A percentile compares a stretch with the other conserved stretches of the same genome.
These are phyloP conservation scores for Pseudogymnoascus pannorum DNA, from an alignment of 2,329 filamentous ascomycete species.

Conservation along the genomic window DNA sequence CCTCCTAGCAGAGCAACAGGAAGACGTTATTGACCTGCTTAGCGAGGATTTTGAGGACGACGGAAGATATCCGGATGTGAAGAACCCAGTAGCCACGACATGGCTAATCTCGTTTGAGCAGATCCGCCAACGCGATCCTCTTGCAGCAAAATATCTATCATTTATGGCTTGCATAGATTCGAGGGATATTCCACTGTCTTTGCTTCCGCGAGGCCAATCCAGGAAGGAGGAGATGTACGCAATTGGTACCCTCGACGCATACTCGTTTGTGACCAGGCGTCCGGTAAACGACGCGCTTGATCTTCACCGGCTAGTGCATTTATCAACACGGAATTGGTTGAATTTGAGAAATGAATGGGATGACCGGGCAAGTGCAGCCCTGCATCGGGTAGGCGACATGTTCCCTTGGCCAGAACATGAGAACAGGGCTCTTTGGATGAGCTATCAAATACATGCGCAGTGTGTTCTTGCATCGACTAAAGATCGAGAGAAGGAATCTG, in stretches of 20 bases:
- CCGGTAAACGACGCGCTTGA: conserved; percentile 12
- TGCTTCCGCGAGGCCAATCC: conserved; percentile 24
- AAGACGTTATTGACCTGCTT: conserved; percentile 28
- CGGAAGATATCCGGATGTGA: conserved; percentile 25
- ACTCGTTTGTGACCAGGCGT: conserved; percentile 17
- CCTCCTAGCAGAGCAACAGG: conserved; percentile 27
- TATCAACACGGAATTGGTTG: conserved; percentile 9
- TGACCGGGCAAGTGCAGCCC: neutral
- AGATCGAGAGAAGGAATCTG: conserved; percentile 7
- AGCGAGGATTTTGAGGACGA: conserved; percentile 31
- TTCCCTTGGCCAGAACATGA: conserved; percentile 14
- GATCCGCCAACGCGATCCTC: conserved; percentile 24
- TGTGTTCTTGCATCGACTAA: conserved; percentile 3
- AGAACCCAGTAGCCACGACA: conserved; percentile 18
- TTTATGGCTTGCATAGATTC: conserved; percentile 36
- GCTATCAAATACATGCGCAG: conserved; percentile 12
- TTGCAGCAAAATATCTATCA: conserved; percentile 32
- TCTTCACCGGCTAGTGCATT: conserved; percentile 13
- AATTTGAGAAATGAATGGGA: neutral
- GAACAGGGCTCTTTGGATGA: conserved; percentile 9
- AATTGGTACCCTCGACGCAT: conserved; percentile 17
- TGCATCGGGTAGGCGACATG: neutral
- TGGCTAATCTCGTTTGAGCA: conserved; percentile 36
- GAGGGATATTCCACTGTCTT: conserved; percentile 32
- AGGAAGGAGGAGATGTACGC: conserved; percentile 12